Conservation (phyloP, 192 early-diverging fungal species). For the Coemansia sp. region DNA sequence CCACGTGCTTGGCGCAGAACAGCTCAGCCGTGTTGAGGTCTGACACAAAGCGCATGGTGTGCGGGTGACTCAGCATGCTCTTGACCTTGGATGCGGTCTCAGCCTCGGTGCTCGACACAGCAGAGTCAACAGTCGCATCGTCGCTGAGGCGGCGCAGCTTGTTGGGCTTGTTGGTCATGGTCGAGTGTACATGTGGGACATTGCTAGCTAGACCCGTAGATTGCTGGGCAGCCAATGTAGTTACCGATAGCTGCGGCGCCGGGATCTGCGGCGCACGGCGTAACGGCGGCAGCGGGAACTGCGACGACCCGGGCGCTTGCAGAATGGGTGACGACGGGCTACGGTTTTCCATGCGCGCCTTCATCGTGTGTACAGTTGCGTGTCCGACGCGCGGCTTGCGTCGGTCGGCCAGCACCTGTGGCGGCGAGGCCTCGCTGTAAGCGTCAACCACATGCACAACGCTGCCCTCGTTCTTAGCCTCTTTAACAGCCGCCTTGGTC, state of each 20-base stretch:
- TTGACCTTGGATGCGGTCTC: constrained; percentile 45
- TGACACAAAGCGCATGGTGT: constrained; percentile 52
- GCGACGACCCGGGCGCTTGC: constrained; percentile 17
- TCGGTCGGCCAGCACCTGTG: constrained; percentile 52
- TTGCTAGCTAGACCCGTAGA: constrained; percentile 3
- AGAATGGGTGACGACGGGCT: constrained; percentile 19
- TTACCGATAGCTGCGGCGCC: constrained; percentile 18
- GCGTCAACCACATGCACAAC: constrained; percentile 41
- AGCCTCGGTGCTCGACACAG: constrained; percentile 16
- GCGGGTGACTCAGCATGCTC: constrained; percentile 52
- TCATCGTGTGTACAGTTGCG: constrained; percentile 48
- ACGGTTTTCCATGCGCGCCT: constrained; percentile 54
- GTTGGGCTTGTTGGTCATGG: constrained; percentile 22
- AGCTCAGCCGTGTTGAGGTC: constrained; percentile 71
- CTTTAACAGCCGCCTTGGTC: constrained; percentile 43
- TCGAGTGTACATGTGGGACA: not conserved
- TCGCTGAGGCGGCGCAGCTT: constrained; percentile 47
- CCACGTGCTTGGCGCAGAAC: constrained; percentile 82
- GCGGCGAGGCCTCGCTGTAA: constrained; percentile 30
- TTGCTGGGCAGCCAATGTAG: constrained; percentile 1
- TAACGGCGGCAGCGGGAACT: constrained; percentile 15
- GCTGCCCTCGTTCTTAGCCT: constrained; percentile 47
- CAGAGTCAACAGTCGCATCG: not conserved
- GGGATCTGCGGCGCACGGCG: constrained; percentile 32
- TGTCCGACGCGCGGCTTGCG: constrained; percentile 53